A percentile compares a stretch with the other conserved stretches of the same genome.
Evolutionary conservation across 164 flowering plant genomes (phyloP).

Genomic region (Litsea cubeba): DNA sequence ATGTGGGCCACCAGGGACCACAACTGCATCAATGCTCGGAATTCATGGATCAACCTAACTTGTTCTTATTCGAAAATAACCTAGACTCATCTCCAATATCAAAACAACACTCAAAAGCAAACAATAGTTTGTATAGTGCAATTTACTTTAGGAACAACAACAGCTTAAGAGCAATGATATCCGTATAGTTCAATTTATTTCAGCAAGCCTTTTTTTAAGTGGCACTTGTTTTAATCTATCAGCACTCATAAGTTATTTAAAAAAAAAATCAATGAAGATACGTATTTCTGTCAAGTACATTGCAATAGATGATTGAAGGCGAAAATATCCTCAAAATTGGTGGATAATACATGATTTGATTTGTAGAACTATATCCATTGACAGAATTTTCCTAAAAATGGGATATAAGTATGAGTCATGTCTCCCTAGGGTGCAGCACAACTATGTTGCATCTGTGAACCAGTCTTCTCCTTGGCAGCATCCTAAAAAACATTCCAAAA

Average conservation of each 20-base stretch:
- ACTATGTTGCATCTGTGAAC: not conserved
- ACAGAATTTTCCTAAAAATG: not conserved
- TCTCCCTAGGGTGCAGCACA: not conserved
- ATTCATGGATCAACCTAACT: not conserved
- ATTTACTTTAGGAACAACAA: not conserved
- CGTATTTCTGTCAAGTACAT: not conserved
- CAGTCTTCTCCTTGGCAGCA: not conserved
- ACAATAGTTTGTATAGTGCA: not conserved
- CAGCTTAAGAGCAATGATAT: not conserved
- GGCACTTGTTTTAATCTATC: not conserved
- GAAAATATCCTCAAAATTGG: not conserved
- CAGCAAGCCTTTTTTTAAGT: not conserved
- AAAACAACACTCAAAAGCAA: not conserved
- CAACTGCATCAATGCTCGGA: not conserved
- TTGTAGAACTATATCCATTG: too few relatives aligned
- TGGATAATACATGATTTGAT: too few relatives aligned
- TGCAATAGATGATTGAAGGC: not conserved
- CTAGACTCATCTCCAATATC: slow-evolving; percentile 1
- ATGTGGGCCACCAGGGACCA: not conserved
- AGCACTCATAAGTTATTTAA: not conserved
- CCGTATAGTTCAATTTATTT: not conserved
- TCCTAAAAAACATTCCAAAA: not conserved
- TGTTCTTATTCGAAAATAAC: not conserved
- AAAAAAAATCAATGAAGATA: not conserved
- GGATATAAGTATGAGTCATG: not conserved